Conservation (phyloP, 331 rosid species). For the Dryas integrifolia region DNA sequence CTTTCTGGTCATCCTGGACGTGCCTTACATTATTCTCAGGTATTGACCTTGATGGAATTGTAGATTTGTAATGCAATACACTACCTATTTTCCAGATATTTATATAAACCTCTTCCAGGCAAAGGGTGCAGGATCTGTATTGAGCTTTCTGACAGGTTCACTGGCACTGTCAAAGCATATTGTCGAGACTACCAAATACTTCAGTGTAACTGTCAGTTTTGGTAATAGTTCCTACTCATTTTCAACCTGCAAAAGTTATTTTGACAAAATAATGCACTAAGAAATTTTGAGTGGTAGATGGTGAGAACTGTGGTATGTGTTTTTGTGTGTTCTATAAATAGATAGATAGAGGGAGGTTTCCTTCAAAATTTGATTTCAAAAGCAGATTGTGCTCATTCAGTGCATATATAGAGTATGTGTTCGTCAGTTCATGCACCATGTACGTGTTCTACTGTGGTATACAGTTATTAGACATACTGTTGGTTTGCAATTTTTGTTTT, state of each 20-base stretch:
- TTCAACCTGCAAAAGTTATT: not conserved
- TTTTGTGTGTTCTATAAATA: not conserved
- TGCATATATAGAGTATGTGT: not conserved
- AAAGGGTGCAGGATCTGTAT: slow-evolving; percentile 88
- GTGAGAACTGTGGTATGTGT: not conserved
- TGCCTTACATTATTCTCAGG: slow-evolving; percentile 85
- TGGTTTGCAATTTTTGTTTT: not conserved
- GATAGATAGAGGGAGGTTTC: not conserved
- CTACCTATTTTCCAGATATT: slow-evolving; percentile 11
- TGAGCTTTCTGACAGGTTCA: slow-evolving; percentile 89
- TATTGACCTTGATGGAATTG: slow-evolving; percentile 26
- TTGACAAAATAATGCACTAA: not conserved
- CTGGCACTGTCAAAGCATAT: slow-evolving; percentile 79
- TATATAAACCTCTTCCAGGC: slow-evolving; percentile 52
- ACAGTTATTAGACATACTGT: not conserved
- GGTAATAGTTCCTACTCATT: slow-evolving; percentile 44
- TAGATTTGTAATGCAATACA: slow-evolving; percentile 16
- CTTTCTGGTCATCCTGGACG: slow-evolving; percentile 72
- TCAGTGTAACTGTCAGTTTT: slow-evolving; percentile 89
- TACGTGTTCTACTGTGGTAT: not conserved
- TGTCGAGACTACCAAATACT: slow-evolving; percentile 80
- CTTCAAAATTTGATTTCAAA: not conserved
- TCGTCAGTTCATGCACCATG: not conserved
- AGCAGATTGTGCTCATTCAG: not conserved
- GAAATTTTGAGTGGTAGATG: not conserved